Conservation (phyloP, 2,329 filamentous ascomycete genomes). For the Pseudogymnoascus sp. region DNA sequence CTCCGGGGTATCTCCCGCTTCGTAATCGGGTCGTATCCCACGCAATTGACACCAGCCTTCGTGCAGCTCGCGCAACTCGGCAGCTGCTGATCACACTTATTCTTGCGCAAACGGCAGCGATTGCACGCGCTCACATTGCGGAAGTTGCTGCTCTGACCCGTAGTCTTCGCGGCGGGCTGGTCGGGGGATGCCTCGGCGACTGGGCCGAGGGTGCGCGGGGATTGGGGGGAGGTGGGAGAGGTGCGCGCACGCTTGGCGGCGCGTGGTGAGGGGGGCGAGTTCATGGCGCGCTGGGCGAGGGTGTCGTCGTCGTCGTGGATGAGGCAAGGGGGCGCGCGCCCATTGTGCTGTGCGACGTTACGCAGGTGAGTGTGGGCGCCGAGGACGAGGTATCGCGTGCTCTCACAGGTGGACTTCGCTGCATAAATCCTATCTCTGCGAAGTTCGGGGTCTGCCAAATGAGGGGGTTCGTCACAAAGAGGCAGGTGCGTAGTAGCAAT, state of each 20-base stretch:
- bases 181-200: background rate
- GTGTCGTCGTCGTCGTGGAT: background rate
- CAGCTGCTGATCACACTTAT: slow-evolving; percentile 87
- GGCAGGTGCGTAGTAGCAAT: background rate
- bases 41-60: slow-evolving; percentile 85
- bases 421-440: background rate
- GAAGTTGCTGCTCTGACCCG: slow-evolving; percentile 60
- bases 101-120: slow-evolving; percentile 85
- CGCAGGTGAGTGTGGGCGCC: background rate
- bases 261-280: slow-evolving; percentile 7
- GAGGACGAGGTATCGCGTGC: background rate
- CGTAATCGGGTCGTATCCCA: slow-evolving; percentile 93
- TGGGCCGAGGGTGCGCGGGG: background rate
- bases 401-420: background rate
- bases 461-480: background rate
- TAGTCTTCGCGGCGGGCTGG: slow-evolving; percentile 36
- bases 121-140: slow-evolving; percentile 93
- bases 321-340: slow-evolving; percentile 3
- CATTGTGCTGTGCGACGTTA: slow-evolving; percentile 9
- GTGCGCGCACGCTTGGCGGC: background rate
- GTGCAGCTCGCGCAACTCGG: slow-evolving; percentile 88
- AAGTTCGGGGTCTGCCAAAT: background rate
- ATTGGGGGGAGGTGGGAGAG: background rate
- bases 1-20: slow-evolving; percentile 87
- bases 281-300: slow-evolving; percentile 5